These are phyloP conservation scores for Kuraishia molischiana DNA, from an alignment of 805 yeast genomes.

Conservation along the genomic window DNA sequence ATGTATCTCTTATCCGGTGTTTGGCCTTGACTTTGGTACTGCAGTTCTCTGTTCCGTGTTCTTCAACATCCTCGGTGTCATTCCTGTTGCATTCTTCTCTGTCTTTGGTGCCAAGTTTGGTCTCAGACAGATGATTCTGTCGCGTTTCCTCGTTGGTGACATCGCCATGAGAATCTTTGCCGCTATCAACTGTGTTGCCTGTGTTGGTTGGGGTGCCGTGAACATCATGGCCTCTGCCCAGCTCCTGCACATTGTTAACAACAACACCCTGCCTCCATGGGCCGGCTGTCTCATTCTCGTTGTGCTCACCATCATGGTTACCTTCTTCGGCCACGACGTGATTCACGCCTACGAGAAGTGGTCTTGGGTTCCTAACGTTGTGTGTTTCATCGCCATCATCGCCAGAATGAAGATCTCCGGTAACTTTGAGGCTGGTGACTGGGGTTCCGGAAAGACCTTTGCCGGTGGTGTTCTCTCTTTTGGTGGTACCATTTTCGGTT, in stretches of 20 bases:
- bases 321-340: conserved; percentile 77
- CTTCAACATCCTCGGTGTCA: conserved; percentile 62
- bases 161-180: conserved; percentile 69
- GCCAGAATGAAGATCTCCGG: conserved; percentile 64
- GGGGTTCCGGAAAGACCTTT: conserved; percentile 49
- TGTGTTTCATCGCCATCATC: conserved; percentile 67
- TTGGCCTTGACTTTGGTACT: conserved; percentile 66
- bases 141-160: conserved; percentile 73
- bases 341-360: conserved; percentile 78
- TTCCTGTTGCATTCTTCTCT: conserved; percentile 78
- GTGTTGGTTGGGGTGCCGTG: conserved; percentile 94
- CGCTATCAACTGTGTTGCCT: conserved; percentile 67
- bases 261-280: conserved; percentile 68
- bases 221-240: conserved; percentile 88
- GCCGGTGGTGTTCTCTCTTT: conserved; percentile 74
- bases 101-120: conserved; percentile 79
- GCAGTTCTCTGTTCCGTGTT: conserved; percentile 57
- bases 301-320: conserved; percentile 55
- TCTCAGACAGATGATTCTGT: conserved; percentile 77
- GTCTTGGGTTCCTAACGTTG: conserved; percentile 79
- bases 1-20: conserved; percentile 50
- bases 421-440: conserved; percentile 47
- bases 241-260: conserved; percentile 66
- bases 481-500: conserved; percentile 79
- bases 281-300: conserved; percentile 78